Base-by-base conservation (phyloP, 2,329 filamentous ascomycete genomes). In the Ophiocordyceps camponoti-leonardi region DNA sequence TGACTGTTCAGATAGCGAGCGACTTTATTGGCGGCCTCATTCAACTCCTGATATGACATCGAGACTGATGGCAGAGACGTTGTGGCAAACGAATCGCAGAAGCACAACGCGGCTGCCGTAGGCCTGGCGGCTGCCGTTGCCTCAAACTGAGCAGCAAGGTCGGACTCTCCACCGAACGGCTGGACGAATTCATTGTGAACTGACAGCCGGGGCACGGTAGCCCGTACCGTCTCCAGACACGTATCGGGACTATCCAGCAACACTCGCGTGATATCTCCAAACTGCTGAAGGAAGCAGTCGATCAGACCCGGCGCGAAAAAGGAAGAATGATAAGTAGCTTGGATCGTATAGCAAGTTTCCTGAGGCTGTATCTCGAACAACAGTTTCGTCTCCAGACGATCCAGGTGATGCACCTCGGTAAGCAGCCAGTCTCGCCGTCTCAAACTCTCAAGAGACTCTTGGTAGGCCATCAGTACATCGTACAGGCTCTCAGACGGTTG, bases 391-490 rank as follows among this genome's bases (percentile, higher is more conserved):
- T 94, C 87, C 7, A 92, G 66, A 20, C 75, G 74, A 56, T 95
- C 88, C 6, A 71, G 60, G 45, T 82, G 77, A 23, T 72, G 69
- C 0, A 75, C 57, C 46, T 86, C 67, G 11, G 55, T 59, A 0
- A 90, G 65, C 2, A 57, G 33, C 3, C 60, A 52, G 1, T 28
- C 50, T 18, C 40, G 44, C 44, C 23, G 50, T 54, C 52, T 53
- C 64, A 55, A 66, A 3, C 40, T 37, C 11, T 52, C 50, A 1
- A 82, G 65, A 0, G 80, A 83, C 55, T 94, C 81, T 53, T 95
- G 88, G 69, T 88, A 95, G 0, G 88, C 79, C 53, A 94, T 81
- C 0, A 94, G 65, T 1, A 80, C 72, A 52, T 94, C 84, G 52
- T 90, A 94, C 0, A 94, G 61, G 1, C 63, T 62, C 37, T 75